Percentiles rank a stretch among this genome's conserved stretches.
Evolutionary conservation across 225 moss, liverwort and hornwort species (phyloP).

Genomic region (Climacium dendroides): DNA sequence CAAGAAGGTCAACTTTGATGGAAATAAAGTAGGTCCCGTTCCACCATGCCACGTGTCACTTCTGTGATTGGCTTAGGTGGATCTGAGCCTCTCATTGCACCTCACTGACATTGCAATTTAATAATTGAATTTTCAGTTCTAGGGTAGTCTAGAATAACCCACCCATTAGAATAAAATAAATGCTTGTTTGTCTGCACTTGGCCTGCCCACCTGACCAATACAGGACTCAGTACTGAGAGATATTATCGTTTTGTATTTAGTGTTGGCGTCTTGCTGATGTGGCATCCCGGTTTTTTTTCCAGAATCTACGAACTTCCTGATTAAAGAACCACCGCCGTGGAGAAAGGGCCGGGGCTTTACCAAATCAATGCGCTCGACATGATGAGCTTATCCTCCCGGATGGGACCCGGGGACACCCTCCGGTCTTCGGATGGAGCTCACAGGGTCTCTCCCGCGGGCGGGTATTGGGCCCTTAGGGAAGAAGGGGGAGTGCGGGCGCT

Average conservation of each 20-base stretch:
- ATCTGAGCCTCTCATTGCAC: background rate
- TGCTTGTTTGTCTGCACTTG: too few relatives aligned
- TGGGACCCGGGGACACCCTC: background rate
- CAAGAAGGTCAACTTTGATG: background rate
- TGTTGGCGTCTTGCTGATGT: too few relatives aligned
- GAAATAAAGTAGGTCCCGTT: background rate
- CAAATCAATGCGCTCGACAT: background rate
- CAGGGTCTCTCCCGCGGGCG: background rate
- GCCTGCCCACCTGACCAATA: too few relatives aligned
- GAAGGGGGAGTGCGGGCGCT: background rate
- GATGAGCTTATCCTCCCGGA: background rate
- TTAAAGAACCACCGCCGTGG: background rate
- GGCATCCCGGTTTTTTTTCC: background rate
- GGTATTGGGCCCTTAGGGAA: background rate
- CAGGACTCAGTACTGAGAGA: too few relatives aligned
- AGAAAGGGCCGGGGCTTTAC: background rate
- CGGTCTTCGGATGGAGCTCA: rapidly evolving
- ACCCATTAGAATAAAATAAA: too few relatives aligned
- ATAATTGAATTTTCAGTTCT: too few relatives aligned
- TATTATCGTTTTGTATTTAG: background rate
- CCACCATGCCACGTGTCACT: background rate
- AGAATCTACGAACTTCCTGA: background rate
- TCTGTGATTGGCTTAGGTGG: background rate
- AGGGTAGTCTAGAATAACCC: too few relatives aligned
- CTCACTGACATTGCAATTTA: background rate